Percentiles rank a stretch among this genome's conserved stretches.
Evolutionary conservation across 495 filamentous ascomycete genomes (phyloP).

Genomic region (Hypoxylon perforatum): DNA sequence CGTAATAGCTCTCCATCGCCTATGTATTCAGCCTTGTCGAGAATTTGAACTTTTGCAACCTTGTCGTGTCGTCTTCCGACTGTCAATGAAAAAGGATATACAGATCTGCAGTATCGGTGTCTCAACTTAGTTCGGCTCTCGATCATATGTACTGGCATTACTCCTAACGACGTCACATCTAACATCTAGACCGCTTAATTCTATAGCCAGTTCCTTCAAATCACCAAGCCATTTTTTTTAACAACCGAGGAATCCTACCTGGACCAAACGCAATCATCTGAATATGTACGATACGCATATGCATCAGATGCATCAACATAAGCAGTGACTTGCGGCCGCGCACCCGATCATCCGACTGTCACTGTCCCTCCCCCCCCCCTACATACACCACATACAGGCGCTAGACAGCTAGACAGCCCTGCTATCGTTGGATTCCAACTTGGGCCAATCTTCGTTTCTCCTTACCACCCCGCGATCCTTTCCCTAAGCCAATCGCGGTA

Average conservation of each 20-base stretch:
- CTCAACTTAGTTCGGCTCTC: neutral
- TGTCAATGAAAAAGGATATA: conserved; percentile 13
- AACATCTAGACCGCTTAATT: neutral
- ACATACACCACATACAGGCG: neutral
- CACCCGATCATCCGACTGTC: conserved; percentile 25
- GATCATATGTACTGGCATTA: neutral
- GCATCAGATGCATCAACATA: conserved; percentile 3
- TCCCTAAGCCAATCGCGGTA: conserved; percentile 28
- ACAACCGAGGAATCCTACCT: neutral
- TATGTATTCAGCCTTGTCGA: neutral
- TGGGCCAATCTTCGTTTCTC: conserved; percentile 27
- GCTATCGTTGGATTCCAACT: conserved; percentile 5
- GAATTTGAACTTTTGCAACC: neutral
- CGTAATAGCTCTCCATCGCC: neutral
- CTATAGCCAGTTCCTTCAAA: neutral
- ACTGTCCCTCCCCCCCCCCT: conserved; percentile 2
- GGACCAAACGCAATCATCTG: neutral
- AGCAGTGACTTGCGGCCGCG: conserved; percentile 10
- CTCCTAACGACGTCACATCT: neutral
- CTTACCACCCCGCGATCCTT: conserved; percentile 21
- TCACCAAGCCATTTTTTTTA: neutral
- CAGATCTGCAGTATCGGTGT: neutral
- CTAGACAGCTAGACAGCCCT: neutral
- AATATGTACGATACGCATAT: conserved; percentile 1
- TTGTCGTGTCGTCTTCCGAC: conserved; percentile 4